Conservation (phyloP, 352 stramenopile species). For the Phytopythium ostracodes region DNA sequence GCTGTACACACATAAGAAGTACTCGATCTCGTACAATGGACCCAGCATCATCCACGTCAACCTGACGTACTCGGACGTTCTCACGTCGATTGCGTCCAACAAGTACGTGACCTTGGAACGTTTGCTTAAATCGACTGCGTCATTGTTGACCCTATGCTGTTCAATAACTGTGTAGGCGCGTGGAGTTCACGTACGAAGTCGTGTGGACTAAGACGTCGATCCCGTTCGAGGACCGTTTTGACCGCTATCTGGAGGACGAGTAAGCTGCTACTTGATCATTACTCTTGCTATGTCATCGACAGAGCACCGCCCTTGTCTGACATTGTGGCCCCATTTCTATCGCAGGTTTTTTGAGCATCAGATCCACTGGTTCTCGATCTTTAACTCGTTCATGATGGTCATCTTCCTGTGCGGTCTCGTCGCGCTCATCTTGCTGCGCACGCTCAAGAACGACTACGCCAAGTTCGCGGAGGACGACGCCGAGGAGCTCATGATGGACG, state of each 20-base stretch:
- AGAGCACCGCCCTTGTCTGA: background rate
- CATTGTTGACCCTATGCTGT: background rate
- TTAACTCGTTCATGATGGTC: conserved; percentile 98
- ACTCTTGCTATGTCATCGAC: background rate
- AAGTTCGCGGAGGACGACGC: conserved; percentile 87
- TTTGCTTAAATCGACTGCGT: background rate
- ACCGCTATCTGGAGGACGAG: conserved; percentile 98
- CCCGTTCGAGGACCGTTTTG: conserved; percentile 94
- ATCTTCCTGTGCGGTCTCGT: conserved; percentile 95
- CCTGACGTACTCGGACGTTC: conserved; percentile 91
- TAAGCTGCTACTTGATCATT: conserved; percentile 13
- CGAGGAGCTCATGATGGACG: conserved; percentile 82
- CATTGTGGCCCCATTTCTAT: background rate
- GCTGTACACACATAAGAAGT: conserved; percentile 97
- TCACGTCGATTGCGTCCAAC: conserved; percentile 81
- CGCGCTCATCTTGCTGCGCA: conserved; percentile 92
- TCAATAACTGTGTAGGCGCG: conserved; percentile 23
- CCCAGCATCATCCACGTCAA: conserved; percentile 98
- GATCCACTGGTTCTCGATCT: conserved; percentile 98
- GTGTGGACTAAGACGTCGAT: conserved; percentile 90
- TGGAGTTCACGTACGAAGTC: conserved; percentile 96
- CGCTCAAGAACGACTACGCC: conserved; percentile 93
- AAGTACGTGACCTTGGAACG: conserved; percentile 33
- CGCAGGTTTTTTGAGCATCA: conserved; percentile 98
- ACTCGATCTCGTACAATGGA: conserved; percentile 96